Evolutionary conservation across 1,284 basidiomycete genomes (phyloP), one percentile per base, ranked within the genome.

Genomic region (Cryptococcus floricola): DNA sequence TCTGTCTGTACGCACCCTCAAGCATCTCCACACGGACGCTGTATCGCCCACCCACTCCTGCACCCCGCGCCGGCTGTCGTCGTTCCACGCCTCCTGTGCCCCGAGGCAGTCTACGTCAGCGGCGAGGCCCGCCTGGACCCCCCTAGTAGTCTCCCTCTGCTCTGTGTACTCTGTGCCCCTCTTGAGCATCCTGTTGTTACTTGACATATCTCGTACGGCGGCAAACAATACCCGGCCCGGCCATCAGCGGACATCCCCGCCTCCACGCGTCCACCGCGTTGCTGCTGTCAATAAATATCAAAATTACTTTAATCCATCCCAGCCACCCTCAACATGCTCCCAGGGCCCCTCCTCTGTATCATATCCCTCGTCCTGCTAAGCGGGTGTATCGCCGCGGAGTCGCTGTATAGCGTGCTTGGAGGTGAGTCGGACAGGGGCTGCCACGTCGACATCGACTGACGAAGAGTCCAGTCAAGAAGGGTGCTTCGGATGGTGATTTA

Each of bases 401-500:
- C 75, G 34, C 73, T 70, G 54, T 80, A 79, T 59, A 67, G 69
- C 48, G 62, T 73, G 2, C 63, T 80, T n/a, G 78, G 77, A 54
- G 61, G 76, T 77, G 41, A 61, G 70, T 69, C 1, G 23, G 14
- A 50, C 18, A 19, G 45, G 46, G 55, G 46, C 41, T 48, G 50
- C 63, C 63, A 59, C 62, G 52, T 62, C 62, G 56, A 51, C 56
- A 49, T 23, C n/a, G 34, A 37, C 27, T 34, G 46, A 23, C 34
- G 51, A 57, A 63, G 52, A 62, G 61, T 19, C 2, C 54, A 92
- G 89, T 96, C 48, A 82, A 85, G 64, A 85, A 80, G 63, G 85
- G 85, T 46, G 91, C 91, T 23, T 86, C 85, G 34, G 90, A 94
- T 39, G 84, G 85, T 65, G 91, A 95, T 63, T 91, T 97, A 73